A percentile compares a stretch with the other conserved stretches of the same genome.
Conservation (phyloP, 345 rosid genomes). For the Eucalyptus cladocalyx region DNA sequence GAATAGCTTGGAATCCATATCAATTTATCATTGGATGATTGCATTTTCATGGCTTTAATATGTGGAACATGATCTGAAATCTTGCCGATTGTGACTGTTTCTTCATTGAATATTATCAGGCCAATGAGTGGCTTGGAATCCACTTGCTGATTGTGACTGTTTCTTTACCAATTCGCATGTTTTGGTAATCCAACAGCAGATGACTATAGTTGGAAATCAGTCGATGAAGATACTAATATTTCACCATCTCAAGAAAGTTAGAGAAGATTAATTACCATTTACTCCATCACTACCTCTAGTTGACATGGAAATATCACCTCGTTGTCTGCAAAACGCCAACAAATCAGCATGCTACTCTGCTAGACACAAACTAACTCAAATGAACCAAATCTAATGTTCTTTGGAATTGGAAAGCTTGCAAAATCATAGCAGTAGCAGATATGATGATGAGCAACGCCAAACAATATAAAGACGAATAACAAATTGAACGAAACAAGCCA, state of each 20-base stretch:
- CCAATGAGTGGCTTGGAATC: too few species aligned
- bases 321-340: conserved; percentile 40
- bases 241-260: too few species aligned
- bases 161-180: too few species aligned
- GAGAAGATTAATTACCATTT: conserved; percentile 13
- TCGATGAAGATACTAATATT: neutral
- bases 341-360: neutral
- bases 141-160: too few species aligned
- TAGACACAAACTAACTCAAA: neutral
- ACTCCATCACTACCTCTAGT: conserved; percentile 17
- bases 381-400: neutral
- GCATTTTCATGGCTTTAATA: too few species aligned
- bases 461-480: neutral
- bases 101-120: too few species aligned
- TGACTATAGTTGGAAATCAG: conserved; percentile 1
- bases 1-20: too few species aligned
- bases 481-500: neutral
- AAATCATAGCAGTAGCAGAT: neutral
- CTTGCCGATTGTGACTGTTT: too few species aligned
- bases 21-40: too few species aligned
- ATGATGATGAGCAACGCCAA: neutral
- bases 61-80: too few species aligned
- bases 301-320: conserved; percentile 29
- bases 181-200: conserved; percentile 1
- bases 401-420: neutral